These are phyloP conservation scores for Phaeosphaeria sp. DNA, from an alignment of 2,329 filamentous ascomycete genomes.

Conservation along the genomic window DNA sequence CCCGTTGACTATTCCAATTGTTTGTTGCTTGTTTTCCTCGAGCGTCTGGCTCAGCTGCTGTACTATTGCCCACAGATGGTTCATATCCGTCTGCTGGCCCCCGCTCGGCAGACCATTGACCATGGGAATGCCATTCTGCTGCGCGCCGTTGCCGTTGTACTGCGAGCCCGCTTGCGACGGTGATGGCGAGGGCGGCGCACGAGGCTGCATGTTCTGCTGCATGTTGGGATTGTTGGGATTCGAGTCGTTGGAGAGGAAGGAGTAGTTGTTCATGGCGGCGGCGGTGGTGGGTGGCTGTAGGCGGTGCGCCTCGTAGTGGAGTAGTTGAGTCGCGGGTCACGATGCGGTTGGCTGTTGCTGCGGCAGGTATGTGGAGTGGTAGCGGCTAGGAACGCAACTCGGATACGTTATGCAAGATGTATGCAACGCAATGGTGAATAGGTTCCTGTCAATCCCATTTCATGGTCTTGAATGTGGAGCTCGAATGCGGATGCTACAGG, in stretches of 20 bases:
- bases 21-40: conserved; percentile 49
- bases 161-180: conserved; percentile 35
- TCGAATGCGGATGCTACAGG: not conserved
- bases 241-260: conserved; percentile 41
- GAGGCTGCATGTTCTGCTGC: conserved; percentile 25
- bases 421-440: not conserved
- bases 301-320: conserved; percentile 15
- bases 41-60: conserved; percentile 49
- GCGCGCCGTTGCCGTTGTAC: conserved; percentile 39
- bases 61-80: conserved; percentile 50
- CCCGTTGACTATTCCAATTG: conserved; percentile 45
- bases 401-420: not conserved
- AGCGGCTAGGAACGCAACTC: not conserved
- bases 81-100: conserved; percentile 53
- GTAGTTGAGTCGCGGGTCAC: not conserved
- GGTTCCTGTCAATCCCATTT: not conserved
- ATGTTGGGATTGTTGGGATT: conserved; percentile 19
- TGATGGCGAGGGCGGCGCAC: conserved; percentile 43
- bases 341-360: not conserved
- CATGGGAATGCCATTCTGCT: conserved; percentile 45
- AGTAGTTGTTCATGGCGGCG: conserved; percentile 46
- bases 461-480: not conserved
- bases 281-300: conserved; percentile 3
- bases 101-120: conserved; percentile 48
- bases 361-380: not conserved